Evolutionary conservation across 2,329 filamentous ascomycete genomes (phyloP).

Genomic region (Neopestalotiopsis clavispora): DNA sequence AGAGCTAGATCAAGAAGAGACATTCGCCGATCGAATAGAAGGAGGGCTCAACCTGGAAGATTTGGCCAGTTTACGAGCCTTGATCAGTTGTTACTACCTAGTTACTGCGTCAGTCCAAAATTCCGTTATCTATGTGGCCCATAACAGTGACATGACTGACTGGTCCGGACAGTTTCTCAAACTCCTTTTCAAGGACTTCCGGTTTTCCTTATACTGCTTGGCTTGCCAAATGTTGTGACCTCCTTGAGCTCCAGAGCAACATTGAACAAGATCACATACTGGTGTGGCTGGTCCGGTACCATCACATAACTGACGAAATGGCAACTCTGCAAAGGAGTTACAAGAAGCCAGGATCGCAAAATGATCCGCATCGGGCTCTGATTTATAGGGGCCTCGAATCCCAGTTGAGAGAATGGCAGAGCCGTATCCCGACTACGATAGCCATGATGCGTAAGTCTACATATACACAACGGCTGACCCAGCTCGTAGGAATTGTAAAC

Average conservation of each 20-base stretch:
- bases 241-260: constrained; percentile 43
- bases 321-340: constrained; percentile 34
- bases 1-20: constrained; percentile 49
- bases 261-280: constrained; percentile 47
- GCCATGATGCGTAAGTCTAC: constrained; percentile 31
- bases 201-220: constrained; percentile 45
- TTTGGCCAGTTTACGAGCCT: constrained; percentile 50
- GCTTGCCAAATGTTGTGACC: constrained; percentile 49
- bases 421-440: constrained; percentile 40
- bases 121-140: not conserved
- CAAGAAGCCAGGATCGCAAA: constrained; percentile 30
- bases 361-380: constrained; percentile 47
- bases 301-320: constrained; percentile 46
- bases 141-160: not conserved
- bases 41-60: constrained; percentile 27
- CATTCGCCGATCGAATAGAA: constrained; percentile 7
- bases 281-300: constrained; percentile 47
- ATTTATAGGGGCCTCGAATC: constrained; percentile 53
- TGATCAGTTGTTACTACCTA: constrained; percentile 50
- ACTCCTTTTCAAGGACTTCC: constrained; percentile 42
- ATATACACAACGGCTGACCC: not conserved
- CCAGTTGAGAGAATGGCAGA: constrained; percentile 48
- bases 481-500: too few relatives aligned
- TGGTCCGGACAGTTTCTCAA: constrained; percentile 38
- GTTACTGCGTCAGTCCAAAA: constrained; percentile 43